Percentiles rank a stretch among this genome's conserved stretches.
phyloP scores from a whole-genome alignment of 495 filamentous ascomycete species.

The Penicillium coprophilum region DNA sequence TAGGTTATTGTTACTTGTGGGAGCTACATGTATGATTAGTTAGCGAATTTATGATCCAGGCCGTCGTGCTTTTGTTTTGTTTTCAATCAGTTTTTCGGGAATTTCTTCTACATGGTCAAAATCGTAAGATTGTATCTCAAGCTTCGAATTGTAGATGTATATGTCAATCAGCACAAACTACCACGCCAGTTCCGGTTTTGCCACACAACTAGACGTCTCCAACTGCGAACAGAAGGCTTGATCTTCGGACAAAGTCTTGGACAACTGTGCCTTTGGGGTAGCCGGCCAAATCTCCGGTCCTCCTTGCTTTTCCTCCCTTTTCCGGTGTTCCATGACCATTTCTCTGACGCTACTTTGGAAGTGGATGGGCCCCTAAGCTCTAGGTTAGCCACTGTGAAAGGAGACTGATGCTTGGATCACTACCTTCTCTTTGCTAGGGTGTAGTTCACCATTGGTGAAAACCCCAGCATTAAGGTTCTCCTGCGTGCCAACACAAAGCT shows the following conservation, averaged over 20 bases:
- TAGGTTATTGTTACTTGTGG: neutral
- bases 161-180: neutral
- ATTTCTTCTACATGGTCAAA: too few species aligned
- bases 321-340: conserved; percentile 39
- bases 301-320: conserved; percentile 35
- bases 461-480: conserved; percentile 48
- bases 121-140: neutral
- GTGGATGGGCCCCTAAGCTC: conserved; percentile 36
- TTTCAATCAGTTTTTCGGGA: neutral
- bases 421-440: conserved; percentile 49
- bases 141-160: too few species aligned
- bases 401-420: neutral
- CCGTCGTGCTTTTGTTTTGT: conserved; percentile 10
- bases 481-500: conserved; percentile 47
- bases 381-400: neutral
- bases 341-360: conserved; percentile 44
- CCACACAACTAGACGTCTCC: conserved; percentile 26
- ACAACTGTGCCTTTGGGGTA: conserved; percentile 15
- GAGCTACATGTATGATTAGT: too few species aligned
- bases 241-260: conserved; percentile 24
- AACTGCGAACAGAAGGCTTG: conserved; percentile 30
- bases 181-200: conserved; percentile 27
- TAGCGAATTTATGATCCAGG: conserved; percentile 13
- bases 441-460: conserved; percentile 52
- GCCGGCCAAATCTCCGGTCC: conserved; percentile 48